Conservation (phyloP, 768 basidiomycete genomes). For the Naganishia friedmannii region DNA sequence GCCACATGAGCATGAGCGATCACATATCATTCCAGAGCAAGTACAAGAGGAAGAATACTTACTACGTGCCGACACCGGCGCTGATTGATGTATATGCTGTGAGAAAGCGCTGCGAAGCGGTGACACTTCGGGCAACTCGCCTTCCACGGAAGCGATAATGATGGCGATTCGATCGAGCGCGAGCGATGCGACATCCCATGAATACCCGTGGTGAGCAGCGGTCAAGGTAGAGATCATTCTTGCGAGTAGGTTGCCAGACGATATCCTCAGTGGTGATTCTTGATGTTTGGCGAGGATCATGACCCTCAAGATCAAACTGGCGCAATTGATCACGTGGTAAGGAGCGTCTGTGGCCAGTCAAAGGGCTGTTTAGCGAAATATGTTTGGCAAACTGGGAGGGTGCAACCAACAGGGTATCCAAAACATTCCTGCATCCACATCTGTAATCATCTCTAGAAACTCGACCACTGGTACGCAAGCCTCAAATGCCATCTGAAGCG, state of each 20-base stretch:
- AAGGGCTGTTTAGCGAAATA: neutral
- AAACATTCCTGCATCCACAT: constrained; percentile 25
- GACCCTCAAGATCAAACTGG: constrained; percentile 27
- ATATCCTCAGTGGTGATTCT: constrained; percentile 17
- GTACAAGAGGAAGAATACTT: neutral
- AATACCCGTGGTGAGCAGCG: constrained; percentile 28
- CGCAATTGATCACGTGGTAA: constrained; percentile 30
- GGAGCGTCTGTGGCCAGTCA: constrained; percentile 29
- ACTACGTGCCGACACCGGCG: neutral
- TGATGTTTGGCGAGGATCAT: constrained; percentile 25
- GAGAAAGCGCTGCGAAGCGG: constrained; percentile 26
- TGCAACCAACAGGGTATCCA: constrained; percentile 36
- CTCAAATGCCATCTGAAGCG: constrained; percentile 15
- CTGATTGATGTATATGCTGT: constrained; percentile 27
- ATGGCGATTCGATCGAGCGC: constrained; percentile 33
- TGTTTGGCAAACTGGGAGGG: neutral
- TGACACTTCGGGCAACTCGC: constrained; percentile 27
- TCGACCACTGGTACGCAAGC: constrained; percentile 14
- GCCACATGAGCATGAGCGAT: neutral
- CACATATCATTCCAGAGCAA: neutral
- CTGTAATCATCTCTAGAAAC: constrained; percentile 25
- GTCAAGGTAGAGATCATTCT: constrained; percentile 31
- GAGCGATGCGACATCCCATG: constrained; percentile 33
- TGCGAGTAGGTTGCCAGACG: constrained; percentile 29
- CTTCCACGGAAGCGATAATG: constrained; percentile 24